Conservation (phyloP, 2,329 filamentous ascomycete species). For the Epichloe festucae region DNA sequence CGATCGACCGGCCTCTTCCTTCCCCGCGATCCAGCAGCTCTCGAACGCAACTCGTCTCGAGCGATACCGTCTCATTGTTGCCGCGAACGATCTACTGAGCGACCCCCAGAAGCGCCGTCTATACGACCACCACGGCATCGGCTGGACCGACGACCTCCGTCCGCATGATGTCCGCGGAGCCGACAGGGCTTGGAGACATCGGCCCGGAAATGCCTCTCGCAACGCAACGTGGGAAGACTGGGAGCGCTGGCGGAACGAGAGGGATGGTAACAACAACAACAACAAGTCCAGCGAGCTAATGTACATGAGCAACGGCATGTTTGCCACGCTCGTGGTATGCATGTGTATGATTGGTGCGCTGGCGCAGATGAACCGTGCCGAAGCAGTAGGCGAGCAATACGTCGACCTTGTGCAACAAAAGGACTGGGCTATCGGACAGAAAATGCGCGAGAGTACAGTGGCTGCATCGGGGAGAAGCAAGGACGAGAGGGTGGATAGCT, state of each 20-base stretch:
- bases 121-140: conserved; percentile 71
- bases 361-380: conserved; percentile 59
- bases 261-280: conserved; percentile 28
- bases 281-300: conserved; percentile 34
- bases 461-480: conserved; percentile 38
- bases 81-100: conserved; percentile 78
- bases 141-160: conserved; percentile 54
- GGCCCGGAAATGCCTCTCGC: conserved; percentile 34
- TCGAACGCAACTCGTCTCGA: conserved; percentile 58
- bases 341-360: conserved; percentile 58
- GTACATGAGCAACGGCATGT: conserved; percentile 68
- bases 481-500: conserved; percentile 61
- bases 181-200: conserved; percentile 36
- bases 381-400: conserved; percentile 45
- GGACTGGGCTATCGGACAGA: conserved; percentile 49
- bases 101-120: conserved; percentile 64
- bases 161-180: conserved; percentile 34
- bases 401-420: conserved; percentile 55
- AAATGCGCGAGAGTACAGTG: conserved; percentile 40
- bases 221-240: conserved; percentile 99
- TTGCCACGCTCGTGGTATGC: conserved; percentile 54
- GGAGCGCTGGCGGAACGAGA: conserved; percentile 62
- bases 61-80: conserved; percentile 77
- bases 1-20: conserved; percentile 8
- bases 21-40: background rate